Evolutionary conservation across 495 filamentous ascomycete species (phyloP).

Genomic region (Aspergillus egyptiacus): DNA sequence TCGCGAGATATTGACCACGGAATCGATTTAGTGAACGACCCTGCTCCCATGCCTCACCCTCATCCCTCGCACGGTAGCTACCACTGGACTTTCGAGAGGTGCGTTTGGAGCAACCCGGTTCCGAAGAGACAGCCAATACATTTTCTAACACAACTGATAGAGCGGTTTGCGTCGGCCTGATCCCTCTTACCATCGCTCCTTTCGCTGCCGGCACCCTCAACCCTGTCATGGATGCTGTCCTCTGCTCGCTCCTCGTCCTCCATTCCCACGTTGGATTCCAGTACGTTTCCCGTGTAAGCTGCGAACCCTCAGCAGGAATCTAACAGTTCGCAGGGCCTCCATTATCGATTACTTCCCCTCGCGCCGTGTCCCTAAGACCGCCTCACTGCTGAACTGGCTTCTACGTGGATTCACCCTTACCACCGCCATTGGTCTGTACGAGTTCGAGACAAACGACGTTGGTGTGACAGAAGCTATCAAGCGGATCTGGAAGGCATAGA

Average conservation of each 20-base stretch:
- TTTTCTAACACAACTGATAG: conserved; percentile 26
- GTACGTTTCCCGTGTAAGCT: conserved; percentile 33
- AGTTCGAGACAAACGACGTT: conserved; percentile 99
- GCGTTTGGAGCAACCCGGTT: conserved; percentile 13
- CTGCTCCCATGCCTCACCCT: conserved; percentile 64
- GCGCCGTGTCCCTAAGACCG: conserved; percentile 59
- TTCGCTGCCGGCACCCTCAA: conserved; percentile 89
- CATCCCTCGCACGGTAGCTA: conserved; percentile 82
- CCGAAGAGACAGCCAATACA: conserved; percentile 7
- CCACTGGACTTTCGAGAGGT: conserved; percentile 97
- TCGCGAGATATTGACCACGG: conserved; percentile 19
- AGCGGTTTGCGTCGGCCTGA: conserved; percentile 65
- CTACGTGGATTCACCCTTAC: conserved; percentile 71
- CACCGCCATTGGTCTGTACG: conserved; percentile 85
- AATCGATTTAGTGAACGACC: conserved; percentile 69
- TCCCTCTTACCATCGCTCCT: conserved; percentile 83
- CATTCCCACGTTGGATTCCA: conserved; percentile 95
- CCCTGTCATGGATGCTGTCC: conserved; percentile 77
- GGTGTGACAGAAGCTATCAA: conserved; percentile 84
- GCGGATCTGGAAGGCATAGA: conserved; percentile 73
- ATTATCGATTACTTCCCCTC: conserved; percentile 88
- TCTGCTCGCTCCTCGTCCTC: conserved; percentile 76
- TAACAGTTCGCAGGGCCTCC: conserved; percentile 46
- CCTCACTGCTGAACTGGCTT: conserved; percentile 62
- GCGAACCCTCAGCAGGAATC: not conserved